These are phyloP conservation scores for Saccharomycopsis sp. DNA, from an alignment of 805 yeast species.

Conservation along the genomic window DNA sequence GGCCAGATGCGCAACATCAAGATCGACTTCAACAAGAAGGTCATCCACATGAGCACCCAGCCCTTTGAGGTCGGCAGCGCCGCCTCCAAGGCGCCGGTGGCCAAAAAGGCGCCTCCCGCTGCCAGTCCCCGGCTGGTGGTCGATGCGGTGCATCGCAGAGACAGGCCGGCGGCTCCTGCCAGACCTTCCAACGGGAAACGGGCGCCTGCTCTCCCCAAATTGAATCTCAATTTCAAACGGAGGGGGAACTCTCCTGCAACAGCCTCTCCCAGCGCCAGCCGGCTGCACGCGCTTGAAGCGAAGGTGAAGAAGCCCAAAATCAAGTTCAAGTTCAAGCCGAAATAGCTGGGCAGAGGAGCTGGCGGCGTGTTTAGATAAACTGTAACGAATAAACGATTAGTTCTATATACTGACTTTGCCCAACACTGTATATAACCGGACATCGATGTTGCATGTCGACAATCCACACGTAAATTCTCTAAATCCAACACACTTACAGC, in stretches of 20 bases:
- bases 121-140: not conserved
- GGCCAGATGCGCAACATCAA: slow-evolving; percentile 2
- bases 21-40: slow-evolving; percentile 5
- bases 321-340: slow-evolving; percentile 13
- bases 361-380: too few species aligned
- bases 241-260: not conserved
- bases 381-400: not conserved
- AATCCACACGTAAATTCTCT: too few species aligned
- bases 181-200: not conserved
- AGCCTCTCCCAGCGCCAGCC: not conserved
- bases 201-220: not conserved
- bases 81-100: not conserved
- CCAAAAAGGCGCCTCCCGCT: not conserved
- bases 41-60: not conserved
- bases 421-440: too few species aligned
- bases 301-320: slow-evolving; percentile 9
- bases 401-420: too few species aligned
- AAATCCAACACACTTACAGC: too few species aligned
- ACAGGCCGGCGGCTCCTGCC: not conserved
- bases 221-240: not conserved
- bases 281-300: not conserved
- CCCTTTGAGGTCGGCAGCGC: not conserved
- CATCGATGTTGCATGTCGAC: too few species aligned
- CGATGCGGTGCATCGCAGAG: not conserved
- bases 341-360: not conserved